Base-by-base conservation (phyloP, 257 asterid genomes). In the Nicotiana tomentosiformis region DNA sequence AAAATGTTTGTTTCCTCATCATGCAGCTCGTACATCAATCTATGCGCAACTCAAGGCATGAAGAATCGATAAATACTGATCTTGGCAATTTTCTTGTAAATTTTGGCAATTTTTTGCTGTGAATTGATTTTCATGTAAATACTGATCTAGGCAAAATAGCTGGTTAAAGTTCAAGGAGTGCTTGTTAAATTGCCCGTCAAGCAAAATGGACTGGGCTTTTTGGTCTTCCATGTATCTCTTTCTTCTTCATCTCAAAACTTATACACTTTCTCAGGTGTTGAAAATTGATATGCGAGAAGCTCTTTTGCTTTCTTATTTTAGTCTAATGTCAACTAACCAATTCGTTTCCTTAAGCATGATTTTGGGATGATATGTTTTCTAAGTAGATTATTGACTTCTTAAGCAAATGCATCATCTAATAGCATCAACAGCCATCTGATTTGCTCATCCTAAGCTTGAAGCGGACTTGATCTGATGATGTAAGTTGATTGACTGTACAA, bases 11-110 rank as follows among this genome's bases (percentile, higher is more conserved):
- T 82, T 93, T 0, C 90, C 90, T 51, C 89, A 84, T 61, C 88
- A 88, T 49, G 91, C 91, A 55, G 90, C 89, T 66, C 93, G 84
- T 80, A 87, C 96, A 37, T 93, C 98, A 60, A 91, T 96, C 49
- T 91, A 83, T 58, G 94, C 97, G 12, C 97, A 94, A 89, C 95
- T 91, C 88, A 94, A 91, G 93, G 80, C 80, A 51, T 76, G 77
- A 67, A n/a, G 64, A 76, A 49, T 72, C 64, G 5, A 15, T 16
- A 16, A 76, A 49, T 46, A 23, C 26, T 23, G 26, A 23, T 23
- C 26, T 23, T 23, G 26, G 26, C 26, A 23, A 23, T 51, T 15
- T 23, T 76, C 64, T 76, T 76, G 80, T 76, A 76, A 76, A 51
- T 76, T 0, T 14, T 51, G 43, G 62, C 80, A 26, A 15, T 74